Evolutionary conservation across 75 land plant genomes (phyloP).

Genomic region (Pinus taeda): DNA sequence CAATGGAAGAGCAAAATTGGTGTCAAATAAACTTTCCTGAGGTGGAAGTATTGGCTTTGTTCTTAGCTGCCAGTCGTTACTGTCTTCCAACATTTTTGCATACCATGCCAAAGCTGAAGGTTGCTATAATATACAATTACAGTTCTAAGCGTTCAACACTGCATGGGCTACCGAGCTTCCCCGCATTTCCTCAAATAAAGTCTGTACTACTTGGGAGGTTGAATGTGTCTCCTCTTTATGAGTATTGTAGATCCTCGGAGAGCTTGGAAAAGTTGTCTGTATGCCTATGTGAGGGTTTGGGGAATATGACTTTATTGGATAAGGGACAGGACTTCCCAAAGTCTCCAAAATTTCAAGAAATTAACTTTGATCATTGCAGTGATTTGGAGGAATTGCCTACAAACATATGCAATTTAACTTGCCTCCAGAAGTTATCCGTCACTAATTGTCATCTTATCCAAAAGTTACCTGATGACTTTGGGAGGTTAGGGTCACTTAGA

Average conservation of each 20-base stretch:
- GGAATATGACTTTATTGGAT: slow-evolving; percentile 11
- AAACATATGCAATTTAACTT: slow-evolving; percentile 24
- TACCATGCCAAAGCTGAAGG: slow-evolving; percentile 52
- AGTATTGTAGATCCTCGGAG: slow-evolving; percentile 13
- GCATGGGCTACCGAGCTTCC: slow-evolving; percentile 23
- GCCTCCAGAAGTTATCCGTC: slow-evolving; percentile 31
- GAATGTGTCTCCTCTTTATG: slow-evolving; percentile 20
- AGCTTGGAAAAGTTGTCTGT: slow-evolving; percentile 38
- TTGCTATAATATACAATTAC: slow-evolving; percentile 34
- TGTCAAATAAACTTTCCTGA: slow-evolving; percentile 36
- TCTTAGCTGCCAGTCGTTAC: slow-evolving; percentile 37
- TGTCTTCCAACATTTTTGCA: slow-evolving; percentile 50
- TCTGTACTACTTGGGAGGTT: slow-evolving; percentile 54
- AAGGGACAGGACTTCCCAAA: slow-evolving; percentile 11
- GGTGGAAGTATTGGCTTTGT: slow-evolving; percentile 56
- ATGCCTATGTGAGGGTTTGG: slow-evolving; percentile 31
- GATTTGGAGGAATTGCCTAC: slow-evolving; percentile 39
- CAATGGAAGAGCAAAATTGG: slow-evolving; percentile 57
- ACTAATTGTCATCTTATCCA: slow-evolving; percentile 44
- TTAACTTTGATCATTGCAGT: slow-evolving; percentile 47
- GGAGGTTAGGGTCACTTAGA: slow-evolving; percentile 23
- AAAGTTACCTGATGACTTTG: slow-evolving; percentile 43
- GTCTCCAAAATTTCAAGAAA: slow-evolving; percentile 41
- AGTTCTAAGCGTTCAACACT: slow-evolving; percentile 23
- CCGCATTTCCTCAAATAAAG: slow-evolving; percentile 28